A percentile compares a stretch with the other conserved stretches of the same genome.
Conservation (phyloP, 2,329 filamentous ascomycete species). For the Orbilia quercus region DNA sequence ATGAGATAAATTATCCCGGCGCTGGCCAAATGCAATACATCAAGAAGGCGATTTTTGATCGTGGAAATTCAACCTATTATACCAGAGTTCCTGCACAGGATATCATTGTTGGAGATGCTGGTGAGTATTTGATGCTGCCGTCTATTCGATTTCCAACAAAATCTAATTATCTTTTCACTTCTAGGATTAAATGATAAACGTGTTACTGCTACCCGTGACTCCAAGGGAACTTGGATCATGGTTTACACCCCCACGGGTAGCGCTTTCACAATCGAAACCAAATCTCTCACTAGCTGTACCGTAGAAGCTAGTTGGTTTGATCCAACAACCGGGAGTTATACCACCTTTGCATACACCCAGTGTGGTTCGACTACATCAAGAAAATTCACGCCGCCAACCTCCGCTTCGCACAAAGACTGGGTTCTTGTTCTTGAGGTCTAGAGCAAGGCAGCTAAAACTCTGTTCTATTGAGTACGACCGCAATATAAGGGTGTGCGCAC, state of each 20-base stretch:
- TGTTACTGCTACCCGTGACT: constrained; percentile 55
- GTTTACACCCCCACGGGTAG: constrained; percentile 56
- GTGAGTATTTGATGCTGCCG: neutral
- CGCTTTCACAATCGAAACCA: constrained; percentile 55
- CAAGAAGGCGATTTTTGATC: constrained; percentile 52
- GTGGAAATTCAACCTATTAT: constrained; percentile 55
- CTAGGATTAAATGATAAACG: constrained; percentile 42
- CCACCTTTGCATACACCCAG: constrained; percentile 45
- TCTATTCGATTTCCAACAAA: neutral
- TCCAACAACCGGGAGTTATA: constrained; percentile 43
- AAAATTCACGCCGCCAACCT: constrained; percentile 52
- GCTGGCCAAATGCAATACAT: constrained; percentile 57
- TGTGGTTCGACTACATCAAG: constrained; percentile 19
- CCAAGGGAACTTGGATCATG: constrained; percentile 56
- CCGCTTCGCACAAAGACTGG: constrained; percentile 49
- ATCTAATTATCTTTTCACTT: neutral
- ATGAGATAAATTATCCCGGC: constrained; percentile 56
- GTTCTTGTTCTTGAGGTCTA: constrained; percentile 49
- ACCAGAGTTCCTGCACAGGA: constrained; percentile 45
- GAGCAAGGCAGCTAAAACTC: constrained; percentile 17
- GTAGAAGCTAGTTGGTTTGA: constrained; percentile 56
- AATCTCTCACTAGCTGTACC: constrained; percentile 30
- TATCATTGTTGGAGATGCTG: constrained; percentile 48
- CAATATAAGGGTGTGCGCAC: too few species aligned
- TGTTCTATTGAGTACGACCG: too few species aligned